A percentile compares a stretch with the other conserved stretches of the same genome.
These are phyloP conservation scores for Solanum chaucha DNA, from an alignment of 257 asterid genomes.

Conservation along the genomic window DNA sequence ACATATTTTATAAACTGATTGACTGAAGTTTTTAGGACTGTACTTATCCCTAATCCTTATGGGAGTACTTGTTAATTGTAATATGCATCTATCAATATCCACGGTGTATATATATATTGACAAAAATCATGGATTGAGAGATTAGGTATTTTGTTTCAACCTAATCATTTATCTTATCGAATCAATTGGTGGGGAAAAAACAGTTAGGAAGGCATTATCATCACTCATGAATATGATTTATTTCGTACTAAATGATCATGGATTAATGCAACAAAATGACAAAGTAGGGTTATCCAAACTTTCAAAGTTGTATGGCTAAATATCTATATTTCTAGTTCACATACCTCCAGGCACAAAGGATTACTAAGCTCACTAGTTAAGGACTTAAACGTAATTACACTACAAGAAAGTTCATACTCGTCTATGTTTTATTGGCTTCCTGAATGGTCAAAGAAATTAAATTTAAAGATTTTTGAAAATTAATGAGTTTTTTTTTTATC, in stretches of 20 bases:
- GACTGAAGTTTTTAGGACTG: no score
- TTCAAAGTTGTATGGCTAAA: background rate
- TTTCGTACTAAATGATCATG: background rate
- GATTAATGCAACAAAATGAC: background rate
- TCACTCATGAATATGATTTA: background rate
- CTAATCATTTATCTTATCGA: background rate
- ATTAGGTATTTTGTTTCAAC: background rate
- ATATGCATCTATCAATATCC: background rate
- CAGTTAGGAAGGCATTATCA: background rate
- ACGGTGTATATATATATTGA: background rate
- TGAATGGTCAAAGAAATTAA: background rate
- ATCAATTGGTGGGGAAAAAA: background rate
- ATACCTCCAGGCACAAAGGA: background rate
- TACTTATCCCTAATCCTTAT: no score
- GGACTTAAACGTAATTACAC: background rate
- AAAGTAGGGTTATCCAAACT: background rate
- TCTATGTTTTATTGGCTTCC: background rate
- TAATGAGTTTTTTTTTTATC: background rate
- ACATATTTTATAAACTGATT: no score
- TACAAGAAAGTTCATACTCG: background rate
- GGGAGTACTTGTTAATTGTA: background rate
- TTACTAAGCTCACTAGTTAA: background rate
- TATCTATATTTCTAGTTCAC: background rate
- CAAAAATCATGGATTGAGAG: background rate
- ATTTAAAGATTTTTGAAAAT: background rate